phyloP scores from a whole-genome alignment of 208 protist genomes.

The Trichomonas gallinae region DNA sequence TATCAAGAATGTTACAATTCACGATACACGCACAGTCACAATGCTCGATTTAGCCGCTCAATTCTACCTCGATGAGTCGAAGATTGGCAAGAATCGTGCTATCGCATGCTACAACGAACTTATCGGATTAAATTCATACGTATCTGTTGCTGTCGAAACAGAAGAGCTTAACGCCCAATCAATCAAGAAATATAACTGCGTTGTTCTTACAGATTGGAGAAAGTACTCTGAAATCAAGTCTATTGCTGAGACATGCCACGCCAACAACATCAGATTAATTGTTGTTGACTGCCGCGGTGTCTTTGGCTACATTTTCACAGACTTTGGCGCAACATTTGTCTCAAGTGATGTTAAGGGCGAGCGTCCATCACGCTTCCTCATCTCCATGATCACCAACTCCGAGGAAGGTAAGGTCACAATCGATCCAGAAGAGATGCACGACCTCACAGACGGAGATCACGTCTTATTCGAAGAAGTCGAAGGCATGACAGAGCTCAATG shows the following conservation, averaged over 20 bases:
- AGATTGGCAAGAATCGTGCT: constrained; percentile 60
- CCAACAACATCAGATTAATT: constrained; percentile 37
- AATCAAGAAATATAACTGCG: background rate
- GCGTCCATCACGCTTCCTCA: constrained; percentile 27
- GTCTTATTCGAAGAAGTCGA: constrained; percentile 61
- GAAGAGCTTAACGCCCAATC: background rate
- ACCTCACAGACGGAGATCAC: constrained; percentile 54
- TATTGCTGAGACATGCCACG: background rate
- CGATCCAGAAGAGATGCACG: constrained; percentile 49
- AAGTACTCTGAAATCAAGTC: background rate
- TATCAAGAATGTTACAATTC: constrained; percentile 60
- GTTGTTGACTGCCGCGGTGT: constrained; percentile 34
- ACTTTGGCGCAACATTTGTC: constrained; percentile 39
- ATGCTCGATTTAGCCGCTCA: constrained; percentile 54
- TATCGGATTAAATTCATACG: constrained; percentile 66
- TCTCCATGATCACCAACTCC: constrained; percentile 29
- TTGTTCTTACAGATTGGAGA: background rate
- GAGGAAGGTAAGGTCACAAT: constrained; percentile 51
- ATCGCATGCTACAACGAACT: constrained; percentile 44
- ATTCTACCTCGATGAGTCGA: constrained; percentile 61
- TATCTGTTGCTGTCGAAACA: constrained; percentile 36
- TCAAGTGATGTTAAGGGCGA: constrained; percentile 44
- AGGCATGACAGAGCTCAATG: constrained; percentile 39
- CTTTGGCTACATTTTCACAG: constrained; percentile 41
- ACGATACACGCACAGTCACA: constrained; percentile 47